Evolutionary conservation across 179 eudicot species (phyloP), one percentile per base, ranked within the genome.

Genomic region (Amaranthus tricolor): DNA sequence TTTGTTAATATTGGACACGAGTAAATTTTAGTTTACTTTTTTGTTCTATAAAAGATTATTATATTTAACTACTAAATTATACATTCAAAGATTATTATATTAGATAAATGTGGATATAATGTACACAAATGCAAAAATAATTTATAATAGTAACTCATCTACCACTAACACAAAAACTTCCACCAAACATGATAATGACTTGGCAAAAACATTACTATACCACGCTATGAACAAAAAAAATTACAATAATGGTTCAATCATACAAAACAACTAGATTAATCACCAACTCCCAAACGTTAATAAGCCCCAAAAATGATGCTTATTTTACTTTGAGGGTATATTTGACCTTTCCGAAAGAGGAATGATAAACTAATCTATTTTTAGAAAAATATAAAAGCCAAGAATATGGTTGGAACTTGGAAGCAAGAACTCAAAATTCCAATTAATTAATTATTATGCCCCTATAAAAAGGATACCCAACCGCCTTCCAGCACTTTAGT

Each of bases 161-260:
- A 31, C 40, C 40, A 31, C 40, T 31, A 2, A 31, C 40, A 12
- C 62, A 44, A 20, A 14, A 71, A 53, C 48, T 55, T 50, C 44
- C 51, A 56, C 62, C 16, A 66, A 57, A 66, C 65, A 75, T 63
- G 44, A 62, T 67, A 66, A 68, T 67, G 50, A 21, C 20, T 55
- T 58, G 17, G n/a, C 65, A 57, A 57, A 56, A 71, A 44, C 51
- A 48, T 19, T 7, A 60, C 7, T 7, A 40, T 0, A 63, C 9
- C 0, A 8, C 9, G 44, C 6, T 11, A 56, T 31, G 54, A 17
- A 58, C 16, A 45, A 40, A 50, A 60, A 5, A 44, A 62, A 31
- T 31, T 31, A 31, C 68, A 72, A 78, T 78, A 67, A 78, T 78
- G 51, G 58, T 50, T 47, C 69, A 73, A 78, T 78, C 57, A 78